These are phyloP conservation scores for Boletus sp. DNA, from an alignment of 1,284 basidiomycete species.

Conservation along the genomic window DNA sequence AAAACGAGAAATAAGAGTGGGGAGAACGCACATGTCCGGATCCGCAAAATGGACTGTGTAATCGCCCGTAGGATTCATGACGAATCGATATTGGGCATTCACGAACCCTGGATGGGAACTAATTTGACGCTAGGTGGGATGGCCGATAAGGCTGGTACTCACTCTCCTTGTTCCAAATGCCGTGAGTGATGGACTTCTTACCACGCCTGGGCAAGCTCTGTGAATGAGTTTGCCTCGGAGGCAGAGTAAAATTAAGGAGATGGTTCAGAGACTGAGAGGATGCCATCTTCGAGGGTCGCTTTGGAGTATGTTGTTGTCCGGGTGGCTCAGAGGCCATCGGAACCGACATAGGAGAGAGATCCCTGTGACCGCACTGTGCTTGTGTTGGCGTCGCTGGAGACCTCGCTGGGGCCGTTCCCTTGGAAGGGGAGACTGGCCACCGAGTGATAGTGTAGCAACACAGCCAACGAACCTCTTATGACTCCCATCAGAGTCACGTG, in stretches of 20 bases:
- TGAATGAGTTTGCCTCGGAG: conserved; percentile 66
- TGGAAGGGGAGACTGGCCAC: conserved; percentile 29
- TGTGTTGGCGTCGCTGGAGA: conserved; percentile 9
- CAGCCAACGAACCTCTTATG: conserved; percentile 8
- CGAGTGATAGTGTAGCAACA: not conserved
- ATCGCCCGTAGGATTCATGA: conserved; percentile 87
- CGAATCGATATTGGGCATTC: conserved; percentile 91
- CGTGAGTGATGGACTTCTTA: conserved; percentile 56
- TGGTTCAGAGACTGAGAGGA: conserved; percentile 65
- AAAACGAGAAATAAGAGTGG: conserved; percentile 3
- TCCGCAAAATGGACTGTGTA: conserved; percentile 95
- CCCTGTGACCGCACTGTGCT: not conserved
- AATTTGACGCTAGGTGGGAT: conserved; percentile 10
- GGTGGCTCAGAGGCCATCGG: conserved; percentile 40
- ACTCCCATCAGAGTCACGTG: conserved; percentile 32
- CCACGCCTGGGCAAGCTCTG: conserved; percentile 66
- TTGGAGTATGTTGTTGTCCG: conserved; percentile 40
- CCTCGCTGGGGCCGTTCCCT: conserved; percentile 34
- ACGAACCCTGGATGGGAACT: conserved; percentile 63
- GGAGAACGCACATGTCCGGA: conserved; percentile 76
- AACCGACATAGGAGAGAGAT: conserved; percentile 19
- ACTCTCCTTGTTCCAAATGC: conserved; percentile 85
- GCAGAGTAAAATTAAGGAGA: conserved; percentile 81
- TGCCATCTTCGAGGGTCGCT: conserved; percentile 63
- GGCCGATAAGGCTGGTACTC: conserved; percentile 37